Evolutionary conservation across 225 moss, liverwort and hornwort species (phyloP).

Genomic region (Asterella californica): DNA sequence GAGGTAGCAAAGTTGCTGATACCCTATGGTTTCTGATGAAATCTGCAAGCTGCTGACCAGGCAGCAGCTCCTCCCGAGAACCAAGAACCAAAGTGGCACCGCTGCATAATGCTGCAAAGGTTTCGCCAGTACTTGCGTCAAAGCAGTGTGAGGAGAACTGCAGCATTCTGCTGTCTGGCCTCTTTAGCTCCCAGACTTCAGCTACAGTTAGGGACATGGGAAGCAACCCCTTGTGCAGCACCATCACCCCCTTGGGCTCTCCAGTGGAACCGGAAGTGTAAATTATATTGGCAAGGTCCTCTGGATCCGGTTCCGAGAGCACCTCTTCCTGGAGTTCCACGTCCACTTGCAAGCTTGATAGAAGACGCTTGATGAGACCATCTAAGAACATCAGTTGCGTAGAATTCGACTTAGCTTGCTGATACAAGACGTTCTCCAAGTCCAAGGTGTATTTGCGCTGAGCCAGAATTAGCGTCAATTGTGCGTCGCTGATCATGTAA

Average conservation of each 20-base stretch:
- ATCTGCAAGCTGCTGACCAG: neutral
- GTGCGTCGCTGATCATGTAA: conserved; percentile 3
- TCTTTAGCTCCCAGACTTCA: neutral
- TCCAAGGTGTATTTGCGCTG: conserved; percentile 4
- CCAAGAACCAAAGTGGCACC: too few species aligned
- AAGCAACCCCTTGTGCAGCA: neutral
- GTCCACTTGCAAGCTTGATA: neutral
- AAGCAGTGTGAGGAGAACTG: too few species aligned
- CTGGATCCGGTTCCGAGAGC: neutral
- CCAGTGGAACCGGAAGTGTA: conserved; percentile 12
- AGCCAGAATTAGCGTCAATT: neutral
- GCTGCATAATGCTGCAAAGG: too few species aligned
- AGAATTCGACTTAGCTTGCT: neutral
- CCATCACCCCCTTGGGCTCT: conserved; percentile 7
- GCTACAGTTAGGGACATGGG: neutral
- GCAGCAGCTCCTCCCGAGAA: neutral
- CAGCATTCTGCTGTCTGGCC: neutral
- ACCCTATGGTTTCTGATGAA: neutral
- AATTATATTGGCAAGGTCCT: conserved; percentile 3
- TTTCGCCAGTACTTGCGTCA: too few species aligned
- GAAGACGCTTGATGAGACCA: neutral
- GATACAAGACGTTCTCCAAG: neutral
- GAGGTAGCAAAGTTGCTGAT: neutral
- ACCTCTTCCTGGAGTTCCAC: neutral
- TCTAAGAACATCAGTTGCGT: neutral